phyloP scores from a whole-genome alignment of 257 asterid species.

The Avicennia marina region DNA sequence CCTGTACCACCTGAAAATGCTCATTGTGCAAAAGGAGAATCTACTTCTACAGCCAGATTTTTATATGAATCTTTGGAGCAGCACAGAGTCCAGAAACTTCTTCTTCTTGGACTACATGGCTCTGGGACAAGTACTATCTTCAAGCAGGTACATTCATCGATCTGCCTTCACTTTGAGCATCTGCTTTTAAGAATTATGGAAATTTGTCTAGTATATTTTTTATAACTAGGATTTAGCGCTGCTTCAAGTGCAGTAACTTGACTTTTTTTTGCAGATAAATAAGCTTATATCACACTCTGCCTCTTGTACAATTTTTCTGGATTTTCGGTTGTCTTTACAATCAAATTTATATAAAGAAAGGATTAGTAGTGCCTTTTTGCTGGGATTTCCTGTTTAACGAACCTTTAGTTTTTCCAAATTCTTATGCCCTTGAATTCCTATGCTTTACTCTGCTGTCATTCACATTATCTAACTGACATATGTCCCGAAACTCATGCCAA shows the following conservation, averaged over 20 bases:
- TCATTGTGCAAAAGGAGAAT: slow-evolving; percentile 29
- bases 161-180: background rate
- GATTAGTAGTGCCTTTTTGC: background rate
- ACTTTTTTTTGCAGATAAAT: background rate
- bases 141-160: slow-evolving; percentile 48
- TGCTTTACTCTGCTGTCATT: background rate
- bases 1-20: slow-evolving; percentile 53
- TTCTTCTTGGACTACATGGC: slow-evolving; percentile 63
- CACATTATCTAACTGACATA: background rate
- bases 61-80: slow-evolving; percentile 37
- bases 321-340: too few relatives aligned
- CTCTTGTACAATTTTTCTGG: too few relatives aligned
- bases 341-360: too few relatives aligned
- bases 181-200: background rate
- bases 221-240: background rate
- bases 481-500: background rate
- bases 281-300: too few relatives aligned
- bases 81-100: slow-evolving; percentile 44
- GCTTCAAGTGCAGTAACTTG: background rate
- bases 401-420: background rate
- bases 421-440: background rate
- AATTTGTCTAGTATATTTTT: background rate
- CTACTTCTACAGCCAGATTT: slow-evolving; percentile 30
- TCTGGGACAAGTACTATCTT: slow-evolving; percentile 71
- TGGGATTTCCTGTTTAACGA: background rate